Evolutionary conservation across 371 early-diverging fungal species (phyloP).

Genomic region (Haplosporangium sp.): DNA sequence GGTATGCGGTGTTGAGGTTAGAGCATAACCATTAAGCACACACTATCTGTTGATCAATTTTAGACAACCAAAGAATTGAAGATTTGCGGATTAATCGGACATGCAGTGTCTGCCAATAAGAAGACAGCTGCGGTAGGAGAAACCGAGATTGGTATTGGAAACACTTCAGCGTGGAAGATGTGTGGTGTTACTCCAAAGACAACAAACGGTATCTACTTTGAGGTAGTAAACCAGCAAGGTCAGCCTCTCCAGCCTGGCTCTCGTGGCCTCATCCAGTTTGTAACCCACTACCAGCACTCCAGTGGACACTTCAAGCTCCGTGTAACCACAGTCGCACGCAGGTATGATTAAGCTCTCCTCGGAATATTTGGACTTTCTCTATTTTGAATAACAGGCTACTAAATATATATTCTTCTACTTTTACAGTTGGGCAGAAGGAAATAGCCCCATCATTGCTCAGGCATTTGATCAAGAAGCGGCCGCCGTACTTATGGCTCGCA

Average conservation of each 20-base stretch:
- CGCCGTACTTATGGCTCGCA: conserved; percentile 98
- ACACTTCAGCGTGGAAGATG: conserved; percentile 96
- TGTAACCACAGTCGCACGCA: conserved; percentile 96
- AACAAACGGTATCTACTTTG: conserved; percentile 94
- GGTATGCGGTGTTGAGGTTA: too few species aligned
- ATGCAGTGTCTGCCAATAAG: conserved; percentile 91
- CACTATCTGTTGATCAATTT: neutral
- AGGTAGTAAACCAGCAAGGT: conserved; percentile 90
- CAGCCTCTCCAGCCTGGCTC: conserved; percentile 88
- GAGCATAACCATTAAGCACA: neutral
- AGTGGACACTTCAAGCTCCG: conserved; percentile 91
- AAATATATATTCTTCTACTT: neutral
- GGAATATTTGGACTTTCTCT: too few species aligned
- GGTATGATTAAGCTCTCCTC: conserved; percentile 6
- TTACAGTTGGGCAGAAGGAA: conserved; percentile 86
- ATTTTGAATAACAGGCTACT: too few species aligned
- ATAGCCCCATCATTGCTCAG: conserved; percentile 87
- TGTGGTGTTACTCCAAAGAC: conserved; percentile 90
- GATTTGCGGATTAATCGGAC: conserved; percentile 97
- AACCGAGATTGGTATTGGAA: conserved; percentile 98
- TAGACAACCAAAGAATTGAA: conserved; percentile 94
- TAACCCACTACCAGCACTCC: conserved; percentile 96
- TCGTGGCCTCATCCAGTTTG: conserved; percentile 94
- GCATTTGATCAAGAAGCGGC: conserved; percentile 99
- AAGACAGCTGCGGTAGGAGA: conserved; percentile 93